Percentiles rank a stretch among this genome's conserved stretches.
Conservation (phyloP, 345 rosid species). For the Gossypium turneri region DNA sequence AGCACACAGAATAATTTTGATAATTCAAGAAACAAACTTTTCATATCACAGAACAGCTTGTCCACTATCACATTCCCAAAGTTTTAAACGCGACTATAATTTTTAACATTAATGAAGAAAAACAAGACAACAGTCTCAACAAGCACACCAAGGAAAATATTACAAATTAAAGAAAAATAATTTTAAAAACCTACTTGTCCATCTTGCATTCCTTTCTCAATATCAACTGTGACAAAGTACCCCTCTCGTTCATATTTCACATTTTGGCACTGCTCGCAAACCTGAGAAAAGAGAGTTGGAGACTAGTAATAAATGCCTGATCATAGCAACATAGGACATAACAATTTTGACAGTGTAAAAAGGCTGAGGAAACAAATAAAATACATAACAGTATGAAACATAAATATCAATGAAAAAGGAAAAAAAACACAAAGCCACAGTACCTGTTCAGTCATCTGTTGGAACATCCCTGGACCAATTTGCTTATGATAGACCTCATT, state of each 20-base stretch:
- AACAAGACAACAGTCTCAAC: background rate
- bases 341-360: background rate
- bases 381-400: background rate
- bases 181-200: slow-evolving; percentile 68
- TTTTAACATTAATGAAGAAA: background rate
- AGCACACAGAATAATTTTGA: background rate
- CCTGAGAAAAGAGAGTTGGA: slow-evolving; percentile 41
- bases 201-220: slow-evolving; percentile 98
- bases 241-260: slow-evolving; percentile 85
- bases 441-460: slow-evolving; percentile 99
- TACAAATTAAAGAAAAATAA: background rate
- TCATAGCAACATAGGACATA: background rate
- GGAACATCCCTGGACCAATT: slow-evolving; percentile 99
- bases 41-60: background rate
- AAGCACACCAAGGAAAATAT: background rate
- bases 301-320: background rate
- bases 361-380: slow-evolving; percentile 1
- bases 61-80: background rate
- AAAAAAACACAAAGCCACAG: background rate
- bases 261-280: slow-evolving; percentile 97
- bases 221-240: slow-evolving; percentile 82
- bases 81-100: background rate
- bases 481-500: slow-evolving; percentile 97
- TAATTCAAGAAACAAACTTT: background rate
- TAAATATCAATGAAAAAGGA: background rate